Evolutionary conservation across 208 protist genomes (phyloP).

Genomic region (Acanthamoeba castellanii): DNA sequence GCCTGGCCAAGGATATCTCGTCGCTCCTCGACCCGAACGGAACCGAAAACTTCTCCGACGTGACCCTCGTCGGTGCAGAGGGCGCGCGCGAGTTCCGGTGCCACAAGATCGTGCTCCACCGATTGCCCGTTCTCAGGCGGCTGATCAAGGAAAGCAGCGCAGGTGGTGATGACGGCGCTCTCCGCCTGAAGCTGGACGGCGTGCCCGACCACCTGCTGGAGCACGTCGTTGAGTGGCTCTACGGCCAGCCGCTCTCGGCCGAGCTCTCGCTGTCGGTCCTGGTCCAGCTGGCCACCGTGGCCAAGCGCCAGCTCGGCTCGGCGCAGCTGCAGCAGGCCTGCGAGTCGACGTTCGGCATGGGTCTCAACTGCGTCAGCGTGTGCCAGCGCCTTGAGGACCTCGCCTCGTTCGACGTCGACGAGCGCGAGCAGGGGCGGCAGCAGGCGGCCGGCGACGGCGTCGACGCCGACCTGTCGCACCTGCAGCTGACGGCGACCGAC

Average conservation of each 20-base stretch:
- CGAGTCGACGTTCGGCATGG: background rate
- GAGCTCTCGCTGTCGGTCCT: background rate
- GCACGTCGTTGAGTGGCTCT: background rate
- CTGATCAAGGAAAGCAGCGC: background rate
- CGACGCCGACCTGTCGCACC: too few species aligned
- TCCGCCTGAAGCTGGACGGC: background rate
- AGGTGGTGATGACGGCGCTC: background rate
- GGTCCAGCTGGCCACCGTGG: background rate
- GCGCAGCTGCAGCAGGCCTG: background rate
- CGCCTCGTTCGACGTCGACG: background rate
- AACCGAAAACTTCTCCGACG: background rate
- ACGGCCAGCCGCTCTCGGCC: background rate
- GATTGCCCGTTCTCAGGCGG: background rate
- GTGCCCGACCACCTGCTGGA: background rate
- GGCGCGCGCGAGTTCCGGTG: background rate
- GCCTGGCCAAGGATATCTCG: background rate
- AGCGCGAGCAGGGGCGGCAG: background rate
- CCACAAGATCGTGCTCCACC: background rate
- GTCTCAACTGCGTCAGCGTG: background rate
- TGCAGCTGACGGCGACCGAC: too few species aligned
- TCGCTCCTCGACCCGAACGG: background rate
- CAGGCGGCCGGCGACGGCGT: too few species aligned
- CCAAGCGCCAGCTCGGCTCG: background rate
- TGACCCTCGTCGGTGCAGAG: background rate
- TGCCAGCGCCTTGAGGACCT: background rate